phyloP scores from a whole-genome alignment of 768 basidiomycete genomes.

The Xerocomus potaroensis region DNA sequence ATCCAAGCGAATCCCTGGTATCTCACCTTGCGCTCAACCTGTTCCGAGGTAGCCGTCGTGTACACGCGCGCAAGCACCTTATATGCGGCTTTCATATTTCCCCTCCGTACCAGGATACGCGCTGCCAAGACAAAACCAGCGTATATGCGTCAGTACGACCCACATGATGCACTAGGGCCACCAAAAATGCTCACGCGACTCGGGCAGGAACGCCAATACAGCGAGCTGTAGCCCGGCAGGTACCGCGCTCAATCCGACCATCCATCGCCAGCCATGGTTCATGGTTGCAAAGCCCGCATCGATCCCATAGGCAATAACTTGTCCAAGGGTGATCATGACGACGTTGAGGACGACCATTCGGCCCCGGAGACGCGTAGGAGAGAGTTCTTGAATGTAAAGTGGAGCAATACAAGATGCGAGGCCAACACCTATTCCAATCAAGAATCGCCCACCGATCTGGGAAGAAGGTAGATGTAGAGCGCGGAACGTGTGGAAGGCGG shows the following conservation, averaged over 20 bases:
- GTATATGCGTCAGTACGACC: not conserved
- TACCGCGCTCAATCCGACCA: slow-evolving; percentile 73
- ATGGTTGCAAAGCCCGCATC: slow-evolving; percentile 61
- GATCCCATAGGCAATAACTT: slow-evolving; percentile 74
- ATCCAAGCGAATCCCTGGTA: not conserved
- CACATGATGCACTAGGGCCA: not conserved
- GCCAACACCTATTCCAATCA: slow-evolving; percentile 73
- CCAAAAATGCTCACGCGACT: slow-evolving; percentile 56
- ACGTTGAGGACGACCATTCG: slow-evolving; percentile 81
- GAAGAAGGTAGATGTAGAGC: not conserved
- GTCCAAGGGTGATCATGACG: slow-evolving; percentile 76
- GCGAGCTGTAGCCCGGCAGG: slow-evolving; percentile 63
- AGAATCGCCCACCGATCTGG: slow-evolving; percentile 66
- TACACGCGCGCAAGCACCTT: slow-evolving; percentile 66
- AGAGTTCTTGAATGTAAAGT: slow-evolving; percentile 80
- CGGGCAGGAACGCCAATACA: slow-evolving; percentile 64
- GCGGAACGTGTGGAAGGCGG: not conserved
- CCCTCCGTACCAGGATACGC: slow-evolving; percentile 61
- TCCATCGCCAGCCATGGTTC: slow-evolving; percentile 73
- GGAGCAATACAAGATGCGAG: slow-evolving; percentile 76
- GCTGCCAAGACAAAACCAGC: slow-evolving; percentile 32
- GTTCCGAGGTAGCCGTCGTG: slow-evolving; percentile 53
- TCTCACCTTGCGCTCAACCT: slow-evolving; percentile 61
- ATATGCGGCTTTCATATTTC: slow-evolving; percentile 46
- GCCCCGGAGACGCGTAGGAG: slow-evolving; percentile 69